Percentiles rank a stretch among this genome's conserved stretches.
Conservation (phyloP, 208 protist species). For the Trichomonas gallinae region DNA sequence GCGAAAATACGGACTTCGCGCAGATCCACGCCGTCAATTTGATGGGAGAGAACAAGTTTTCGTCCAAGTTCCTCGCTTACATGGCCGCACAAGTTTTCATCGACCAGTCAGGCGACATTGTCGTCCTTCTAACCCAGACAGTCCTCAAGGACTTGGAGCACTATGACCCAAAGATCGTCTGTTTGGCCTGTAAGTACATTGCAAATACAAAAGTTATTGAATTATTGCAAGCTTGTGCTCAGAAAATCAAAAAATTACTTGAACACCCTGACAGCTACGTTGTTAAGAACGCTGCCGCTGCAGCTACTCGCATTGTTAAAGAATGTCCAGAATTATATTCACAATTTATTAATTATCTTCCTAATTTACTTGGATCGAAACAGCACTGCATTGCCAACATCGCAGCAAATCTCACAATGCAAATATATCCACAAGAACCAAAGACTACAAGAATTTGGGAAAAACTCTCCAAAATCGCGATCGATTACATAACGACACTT, state of each 20-base stretch:
- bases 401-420: not conserved
- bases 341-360: not conserved
- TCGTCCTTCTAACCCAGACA: not conserved
- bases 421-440: not conserved
- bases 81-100: not conserved
- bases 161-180: not conserved
- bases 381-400: not conserved
- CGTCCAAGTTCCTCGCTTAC: not conserved
- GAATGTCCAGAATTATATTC: not conserved
- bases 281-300: not conserved
- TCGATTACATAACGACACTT: not conserved
- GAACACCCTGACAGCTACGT: not conserved
- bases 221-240: not conserved
- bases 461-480: not conserved
- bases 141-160: not conserved
- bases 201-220: not conserved
- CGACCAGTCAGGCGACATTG: not conserved
- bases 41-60: not conserved
- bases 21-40: not conserved
- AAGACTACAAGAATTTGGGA: not conserved
- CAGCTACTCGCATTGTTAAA: not conserved
- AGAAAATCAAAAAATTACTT: not conserved
- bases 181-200: not conserved
- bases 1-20: not conserved
- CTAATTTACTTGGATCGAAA: not conserved